Evolutionary conservation across 2,329 filamentous ascomycete genomes (phyloP).

Genomic region (Alternaria angustiovoidea): DNA sequence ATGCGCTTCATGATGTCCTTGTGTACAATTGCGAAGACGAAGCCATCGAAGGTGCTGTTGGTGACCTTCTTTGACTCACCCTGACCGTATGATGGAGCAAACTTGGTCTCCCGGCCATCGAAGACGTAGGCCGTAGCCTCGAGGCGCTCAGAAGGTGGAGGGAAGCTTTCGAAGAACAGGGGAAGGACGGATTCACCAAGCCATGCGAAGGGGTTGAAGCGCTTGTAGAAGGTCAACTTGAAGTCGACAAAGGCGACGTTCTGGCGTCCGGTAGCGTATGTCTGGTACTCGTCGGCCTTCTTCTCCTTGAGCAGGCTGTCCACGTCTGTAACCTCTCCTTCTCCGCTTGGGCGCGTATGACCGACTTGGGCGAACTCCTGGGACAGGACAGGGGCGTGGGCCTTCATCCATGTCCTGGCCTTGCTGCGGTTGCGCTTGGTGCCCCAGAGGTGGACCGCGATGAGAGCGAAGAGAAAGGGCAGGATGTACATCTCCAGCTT

Average conservation of each 20-base stretch:
- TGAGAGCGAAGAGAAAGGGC: constrained; percentile 74
- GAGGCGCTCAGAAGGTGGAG: constrained; percentile 72
- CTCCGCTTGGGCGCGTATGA: constrained; percentile 61
- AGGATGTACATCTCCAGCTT: constrained; percentile 85
- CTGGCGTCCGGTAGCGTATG: constrained; percentile 89
- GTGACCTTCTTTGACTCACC: constrained; percentile 68
- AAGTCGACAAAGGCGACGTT: constrained; percentile 92
- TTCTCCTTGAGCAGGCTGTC: constrained; percentile 81
- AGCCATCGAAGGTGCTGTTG: constrained; percentile 79
- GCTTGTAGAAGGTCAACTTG: constrained; percentile 80
- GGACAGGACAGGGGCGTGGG: constrained; percentile 74
- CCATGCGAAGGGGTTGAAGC: constrained; percentile 79
- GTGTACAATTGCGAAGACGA: constrained; percentile 95
- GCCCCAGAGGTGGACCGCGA: constrained; percentile 83
- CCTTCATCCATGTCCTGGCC: constrained; percentile 80
- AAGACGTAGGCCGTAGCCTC: constrained; percentile 87
- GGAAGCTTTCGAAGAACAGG: constrained; percentile 82
- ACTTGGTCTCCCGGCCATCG: constrained; percentile 85
- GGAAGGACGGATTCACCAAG: constrained; percentile 73
- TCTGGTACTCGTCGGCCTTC: constrained; percentile 82
- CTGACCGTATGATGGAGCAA: constrained; percentile 71
- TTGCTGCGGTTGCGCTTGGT: constrained; percentile 79
- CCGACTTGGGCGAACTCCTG: constrained; percentile 89
- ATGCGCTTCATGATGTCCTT: constrained; percentile 92
- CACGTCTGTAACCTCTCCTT: constrained; percentile 52